phyloP scores from a whole-genome alignment of 352 stramenopile species.

The Saprolegnia parasitica region DNA sequence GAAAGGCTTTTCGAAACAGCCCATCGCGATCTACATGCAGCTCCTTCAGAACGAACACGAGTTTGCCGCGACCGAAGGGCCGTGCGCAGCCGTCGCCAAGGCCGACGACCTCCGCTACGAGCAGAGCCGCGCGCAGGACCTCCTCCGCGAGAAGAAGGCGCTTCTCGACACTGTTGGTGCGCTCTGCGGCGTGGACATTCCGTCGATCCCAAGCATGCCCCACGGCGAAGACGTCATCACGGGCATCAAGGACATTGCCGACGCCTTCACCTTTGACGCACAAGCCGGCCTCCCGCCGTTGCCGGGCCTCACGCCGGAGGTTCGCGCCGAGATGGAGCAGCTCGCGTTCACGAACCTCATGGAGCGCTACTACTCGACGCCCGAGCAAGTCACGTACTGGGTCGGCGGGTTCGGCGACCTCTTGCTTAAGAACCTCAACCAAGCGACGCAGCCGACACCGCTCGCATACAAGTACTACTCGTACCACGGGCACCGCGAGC shows the following conservation, averaged over 20 bases:
- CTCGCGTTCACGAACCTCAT: slow-evolving; percentile 72
- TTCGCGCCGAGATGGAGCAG: slow-evolving; percentile 44
- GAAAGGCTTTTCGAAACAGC: slow-evolving; percentile 50
- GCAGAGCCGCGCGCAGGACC: slow-evolving; percentile 34
- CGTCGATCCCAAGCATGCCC: slow-evolving; percentile 14
- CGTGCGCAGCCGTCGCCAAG: slow-evolving; percentile 58
- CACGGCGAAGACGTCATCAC: slow-evolving; percentile 39
- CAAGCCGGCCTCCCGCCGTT: slow-evolving; percentile 50
- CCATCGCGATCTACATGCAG: slow-evolving; percentile 75
- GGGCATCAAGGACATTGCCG: slow-evolving; percentile 65
- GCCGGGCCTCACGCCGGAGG: slow-evolving; percentile 43
- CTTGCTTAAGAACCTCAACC: slow-evolving; percentile 57
- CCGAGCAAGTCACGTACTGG: slow-evolving; percentile 54
- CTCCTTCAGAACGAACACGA: slow-evolving; percentile 73
- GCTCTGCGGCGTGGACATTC: slow-evolving; percentile 51
- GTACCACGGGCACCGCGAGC: slow-evolving; percentile 73
- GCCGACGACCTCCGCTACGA: slow-evolving; percentile 48
- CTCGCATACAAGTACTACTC: slow-evolving; percentile 54
- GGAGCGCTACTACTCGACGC: slow-evolving; percentile 65
- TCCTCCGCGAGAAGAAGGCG: slow-evolving; percentile 43
- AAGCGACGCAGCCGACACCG: slow-evolving; percentile 28
- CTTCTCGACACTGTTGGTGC: slow-evolving; percentile 37
- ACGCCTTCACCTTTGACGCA: slow-evolving; percentile 70
- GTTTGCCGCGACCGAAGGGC: slow-evolving; percentile 56
- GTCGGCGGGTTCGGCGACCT: slow-evolving; percentile 66